Evolutionary conservation across 2,329 filamentous ascomycete species (phyloP).

Genomic region (Arthrobotrys iridis): DNA sequence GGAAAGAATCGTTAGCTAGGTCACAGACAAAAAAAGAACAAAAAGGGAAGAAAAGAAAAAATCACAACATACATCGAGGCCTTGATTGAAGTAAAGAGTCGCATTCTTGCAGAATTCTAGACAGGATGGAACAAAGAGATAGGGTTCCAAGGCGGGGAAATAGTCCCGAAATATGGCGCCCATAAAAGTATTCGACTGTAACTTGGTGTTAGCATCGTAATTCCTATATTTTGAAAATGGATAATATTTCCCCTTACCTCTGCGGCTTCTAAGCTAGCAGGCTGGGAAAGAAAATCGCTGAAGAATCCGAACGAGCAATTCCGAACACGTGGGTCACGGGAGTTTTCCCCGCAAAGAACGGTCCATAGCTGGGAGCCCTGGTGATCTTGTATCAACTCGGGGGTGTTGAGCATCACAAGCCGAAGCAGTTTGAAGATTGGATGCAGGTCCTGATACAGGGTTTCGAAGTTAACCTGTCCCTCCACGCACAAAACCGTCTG

Average conservation of each 20-base stretch:
- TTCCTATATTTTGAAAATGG: slow-evolving; percentile 37
- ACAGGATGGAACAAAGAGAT: slow-evolving; percentile 55
- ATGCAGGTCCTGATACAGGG: slow-evolving; percentile 48
- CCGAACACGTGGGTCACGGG: slow-evolving; percentile 38
- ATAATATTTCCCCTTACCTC: slow-evolving; percentile 46
- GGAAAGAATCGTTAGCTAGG: neutral
- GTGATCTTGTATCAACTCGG: slow-evolving; percentile 40
- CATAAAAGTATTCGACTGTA: slow-evolving; percentile 47
- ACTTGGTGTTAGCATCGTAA: neutral
- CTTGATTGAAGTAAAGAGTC: slow-evolving; percentile 57
- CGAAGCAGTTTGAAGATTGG: slow-evolving; percentile 51
- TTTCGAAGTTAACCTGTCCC: slow-evolving; percentile 46
- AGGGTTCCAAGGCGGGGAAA: slow-evolving; percentile 56
- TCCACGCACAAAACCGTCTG: slow-evolving; percentile 43
- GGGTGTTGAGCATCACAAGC: slow-evolving; percentile 46
- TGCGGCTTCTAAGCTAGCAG: slow-evolving; percentile 40
- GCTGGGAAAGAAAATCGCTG: slow-evolving; percentile 48
- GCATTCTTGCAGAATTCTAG: slow-evolving; percentile 57
- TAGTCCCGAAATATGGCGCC: slow-evolving; percentile 55
- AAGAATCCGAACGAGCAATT: slow-evolving; percentile 52
- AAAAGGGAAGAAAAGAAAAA: neutral
- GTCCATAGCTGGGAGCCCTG: slow-evolving; percentile 38
- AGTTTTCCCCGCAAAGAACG: slow-evolving; percentile 40
- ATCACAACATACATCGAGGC: slow-evolving; percentile 37
- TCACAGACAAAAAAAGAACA: too few relatives aligned